A percentile compares a stretch with the other conserved stretches of the same genome.
Conservation (phyloP, 257 asterid genomes). For the Solanum dulcamara region DNA sequence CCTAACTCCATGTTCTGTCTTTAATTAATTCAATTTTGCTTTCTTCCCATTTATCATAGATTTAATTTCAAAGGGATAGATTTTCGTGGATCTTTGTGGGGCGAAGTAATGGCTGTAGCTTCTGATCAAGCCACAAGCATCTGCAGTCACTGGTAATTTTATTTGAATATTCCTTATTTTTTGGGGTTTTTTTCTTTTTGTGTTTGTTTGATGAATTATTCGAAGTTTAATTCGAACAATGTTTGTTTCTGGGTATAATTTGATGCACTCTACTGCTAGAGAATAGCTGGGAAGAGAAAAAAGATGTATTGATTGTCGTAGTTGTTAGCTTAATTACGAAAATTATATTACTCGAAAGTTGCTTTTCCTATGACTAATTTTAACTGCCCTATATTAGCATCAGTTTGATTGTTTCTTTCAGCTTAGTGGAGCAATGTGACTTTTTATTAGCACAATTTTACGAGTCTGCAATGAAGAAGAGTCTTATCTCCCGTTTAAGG, state of each 20-base stretch:
- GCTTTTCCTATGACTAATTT: neutral
- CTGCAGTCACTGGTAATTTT: constrained; percentile 69
- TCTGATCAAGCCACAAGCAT: constrained; percentile 59
- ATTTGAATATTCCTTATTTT: neutral
- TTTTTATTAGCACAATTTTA: neutral
- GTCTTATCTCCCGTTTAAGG: too few species aligned
- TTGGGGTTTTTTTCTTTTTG: neutral
- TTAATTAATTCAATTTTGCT: neutral
- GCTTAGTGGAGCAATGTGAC: neutral
- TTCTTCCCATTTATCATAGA: neutral
- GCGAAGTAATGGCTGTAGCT: constrained; percentile 47
- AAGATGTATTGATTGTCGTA: neutral
- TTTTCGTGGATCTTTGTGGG: neutral
- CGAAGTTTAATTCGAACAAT: neutral
- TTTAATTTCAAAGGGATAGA: neutral
- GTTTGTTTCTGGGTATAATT: neutral
- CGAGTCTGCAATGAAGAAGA: neutral
- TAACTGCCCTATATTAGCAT: neutral
- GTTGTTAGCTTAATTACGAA: neutral
- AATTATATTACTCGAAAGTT: neutral
- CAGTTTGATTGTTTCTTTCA: neutral
- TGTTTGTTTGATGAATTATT: neutral
- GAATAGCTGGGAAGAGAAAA: neutral
- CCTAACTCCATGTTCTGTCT: neutral
- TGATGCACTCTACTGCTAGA: neutral